Base-by-base conservation (phyloP, 176 grass and related monocot genomes). In the Juncus effusus region DNA sequence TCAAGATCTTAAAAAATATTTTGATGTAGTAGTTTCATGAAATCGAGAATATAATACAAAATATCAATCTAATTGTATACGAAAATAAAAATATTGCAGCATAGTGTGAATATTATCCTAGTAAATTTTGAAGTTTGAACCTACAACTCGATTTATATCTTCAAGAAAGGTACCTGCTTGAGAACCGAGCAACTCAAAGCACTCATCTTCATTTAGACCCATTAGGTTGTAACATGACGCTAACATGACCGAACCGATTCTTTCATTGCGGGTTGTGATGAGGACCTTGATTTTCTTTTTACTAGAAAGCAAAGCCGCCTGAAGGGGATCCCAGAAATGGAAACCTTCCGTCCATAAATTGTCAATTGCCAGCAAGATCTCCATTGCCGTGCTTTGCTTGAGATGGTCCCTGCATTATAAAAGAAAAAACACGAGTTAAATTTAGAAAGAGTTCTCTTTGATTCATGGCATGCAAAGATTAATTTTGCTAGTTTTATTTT, bases 351-450 rank as follows among this genome's bases (percentile, higher is more conserved):
- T 61, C 82, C 76, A 90, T 5, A 85, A 42, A 62, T 82, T 73
- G 54, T 85, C 87, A 11, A 85, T 69, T 45, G 85, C 87, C 16
- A 90, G 56, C 37, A 90, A 72, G 75, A 90, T 82, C 42, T 49
- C 52, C 35, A 14, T 56, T 37, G 13, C 70, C 38, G 13, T 10
- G 37, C 19, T 28, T n/a, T 2, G 6, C 3, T 13, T 37, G 5
- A 85, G 71, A 44, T 67, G 75, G 4, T 64, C 36, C 0, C 42
- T 68, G 19, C 3, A 38, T 62, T 56, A 56, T n/a, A n/a, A 12
- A 56, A 56, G 13, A 13, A 68, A 68, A 37, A 50, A 54, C 50
- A 65, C 13, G 12, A 6, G 6, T n/a, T n/a, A n/a, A n/a, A n/a
- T n/a, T n/a, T n/a, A n/a, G n/a, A n/a, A n/a, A n/a, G n/a, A n/a